Percentiles rank a stretch among this genome's conserved stretches.
phyloP scores from a whole-genome alignment of 805 yeast species.

The Candida insectalens region DNA sequence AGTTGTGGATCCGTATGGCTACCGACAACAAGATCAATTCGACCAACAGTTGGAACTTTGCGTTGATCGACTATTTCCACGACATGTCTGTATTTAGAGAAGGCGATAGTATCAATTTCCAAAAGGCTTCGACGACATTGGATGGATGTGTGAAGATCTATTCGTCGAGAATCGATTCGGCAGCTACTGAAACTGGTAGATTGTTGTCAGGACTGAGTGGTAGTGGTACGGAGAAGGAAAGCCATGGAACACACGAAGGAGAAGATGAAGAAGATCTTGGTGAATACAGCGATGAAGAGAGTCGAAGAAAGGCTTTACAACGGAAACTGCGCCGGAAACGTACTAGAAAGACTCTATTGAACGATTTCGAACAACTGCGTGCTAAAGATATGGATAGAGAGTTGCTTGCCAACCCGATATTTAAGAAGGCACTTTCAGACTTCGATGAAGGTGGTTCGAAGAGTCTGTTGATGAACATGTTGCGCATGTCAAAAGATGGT shows the following conservation, averaged over 20 bases:
- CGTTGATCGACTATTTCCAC: conserved; percentile 84
- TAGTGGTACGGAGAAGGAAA: conserved; percentile 12
- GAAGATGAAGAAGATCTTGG: conserved; percentile 10
- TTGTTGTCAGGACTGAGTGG: conserved; percentile 37
- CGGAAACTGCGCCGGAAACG: conserved; percentile 11
- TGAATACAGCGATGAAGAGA: conserved; percentile 11
- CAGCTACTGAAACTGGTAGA: conserved; percentile 82
- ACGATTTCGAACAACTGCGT: conserved; percentile 29
- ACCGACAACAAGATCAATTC: conserved; percentile 79
- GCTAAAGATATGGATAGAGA: conserved; percentile 40
- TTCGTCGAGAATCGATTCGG: conserved; percentile 84
- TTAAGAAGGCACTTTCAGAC: conserved; percentile 44
- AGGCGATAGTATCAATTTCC: conserved; percentile 77
- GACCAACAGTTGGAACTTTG: conserved; percentile 83
- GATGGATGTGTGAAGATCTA: conserved; percentile 95
- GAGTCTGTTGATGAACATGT: conserved; percentile 39
- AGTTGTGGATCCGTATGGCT: conserved; percentile 75
- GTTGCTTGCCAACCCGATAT: conserved; percentile 44
- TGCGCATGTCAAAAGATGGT: conserved; percentile 35
- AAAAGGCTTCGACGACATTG: conserved; percentile 80
- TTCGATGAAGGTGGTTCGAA: conserved; percentile 60
- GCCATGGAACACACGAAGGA: conserved; percentile 9
- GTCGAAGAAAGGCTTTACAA: conserved; percentile 11
- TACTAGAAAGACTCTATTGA: conserved; percentile 26
- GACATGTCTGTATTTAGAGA: conserved; percentile 69